Percentiles rank a stretch among this genome's conserved stretches.
phyloP scores from a whole-genome alignment of 2,329 filamentous ascomycete genomes.

The Pleoardoris graminearum region DNA sequence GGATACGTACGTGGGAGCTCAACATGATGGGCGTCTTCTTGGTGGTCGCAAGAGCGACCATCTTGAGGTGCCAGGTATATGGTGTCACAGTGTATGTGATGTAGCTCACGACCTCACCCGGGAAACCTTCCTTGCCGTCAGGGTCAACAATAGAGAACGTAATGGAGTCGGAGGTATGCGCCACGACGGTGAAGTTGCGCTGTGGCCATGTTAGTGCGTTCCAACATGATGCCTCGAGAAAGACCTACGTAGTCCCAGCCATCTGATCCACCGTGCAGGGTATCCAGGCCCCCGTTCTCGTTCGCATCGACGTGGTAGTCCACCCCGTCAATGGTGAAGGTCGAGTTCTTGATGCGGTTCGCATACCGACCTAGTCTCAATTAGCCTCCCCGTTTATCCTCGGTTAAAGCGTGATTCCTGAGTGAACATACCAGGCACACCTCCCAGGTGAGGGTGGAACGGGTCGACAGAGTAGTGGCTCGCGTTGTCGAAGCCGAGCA shows the following conservation, averaged over 20 bases:
- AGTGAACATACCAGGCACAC: conserved; percentile 62
- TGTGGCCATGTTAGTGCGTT: conserved; percentile 24
- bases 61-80: conserved; percentile 71
- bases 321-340: conserved; percentile 67
- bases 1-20: conserved; percentile 66
- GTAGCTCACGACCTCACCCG: conserved; percentile 73
- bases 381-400: conserved; percentile 9
- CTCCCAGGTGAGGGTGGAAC: conserved; percentile 71
- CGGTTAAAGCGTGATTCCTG: neutral
- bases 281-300: conserved; percentile 59
- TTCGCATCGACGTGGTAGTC: conserved; percentile 65
- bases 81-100: conserved; percentile 72
- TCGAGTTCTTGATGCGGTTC: conserved; percentile 79
- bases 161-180: conserved; percentile 67
- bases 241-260: conserved; percentile 69
- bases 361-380: conserved; percentile 62
- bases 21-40: conserved; percentile 84
- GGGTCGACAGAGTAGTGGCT: conserved; percentile 67
- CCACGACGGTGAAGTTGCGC: conserved; percentile 75
- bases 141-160: conserved; percentile 75
- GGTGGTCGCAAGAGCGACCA: conserved; percentile 70
- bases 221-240: neutral
- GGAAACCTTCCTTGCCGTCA: conserved; percentile 76
- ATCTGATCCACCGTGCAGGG: conserved; percentile 69
- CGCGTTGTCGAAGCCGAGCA: conserved; percentile 76